phyloP scores from a whole-genome alignment of 495 filamentous ascomycete species.

The Penicillium herquei region DNA sequence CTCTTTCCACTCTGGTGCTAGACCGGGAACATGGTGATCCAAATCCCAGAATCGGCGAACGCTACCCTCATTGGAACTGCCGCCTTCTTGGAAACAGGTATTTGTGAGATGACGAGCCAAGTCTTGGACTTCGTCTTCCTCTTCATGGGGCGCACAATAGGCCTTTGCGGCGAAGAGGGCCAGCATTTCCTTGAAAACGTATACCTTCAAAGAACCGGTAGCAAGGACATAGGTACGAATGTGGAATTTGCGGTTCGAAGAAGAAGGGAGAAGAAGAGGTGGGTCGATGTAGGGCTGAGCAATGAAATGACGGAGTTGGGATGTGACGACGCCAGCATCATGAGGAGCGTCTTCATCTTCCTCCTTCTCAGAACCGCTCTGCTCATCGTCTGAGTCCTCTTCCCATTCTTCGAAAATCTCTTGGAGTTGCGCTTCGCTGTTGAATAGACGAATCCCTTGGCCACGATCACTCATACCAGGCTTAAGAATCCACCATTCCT shows the following conservation, averaged over 20 bases:
- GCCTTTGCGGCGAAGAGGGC: conserved; percentile 78
- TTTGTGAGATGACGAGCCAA: conserved; percentile 84
- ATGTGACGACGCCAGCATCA: conserved; percentile 67
- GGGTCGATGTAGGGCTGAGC: conserved; percentile 94
- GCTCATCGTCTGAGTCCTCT: conserved; percentile 52
- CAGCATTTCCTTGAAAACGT: conserved; percentile 87
- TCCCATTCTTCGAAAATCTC: conserved; percentile 88
- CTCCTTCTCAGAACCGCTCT: conserved; percentile 35
- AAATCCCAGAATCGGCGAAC: conserved; percentile 74
- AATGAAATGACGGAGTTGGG: conserved; percentile 92
- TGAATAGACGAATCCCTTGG: conserved; percentile 88
- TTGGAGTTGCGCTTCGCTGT: conserved; percentile 72
- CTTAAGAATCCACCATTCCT: conserved; percentile 97
- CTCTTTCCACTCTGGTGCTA: conserved; percentile 52
- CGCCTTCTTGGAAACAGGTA: conserved; percentile 79
- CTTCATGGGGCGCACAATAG: conserved; percentile 53
- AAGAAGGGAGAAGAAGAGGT: conserved; percentile 70
- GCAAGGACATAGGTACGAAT: conserved; percentile 87
- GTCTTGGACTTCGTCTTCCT: conserved; percentile 47
- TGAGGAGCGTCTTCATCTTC: conserved; percentile 32
- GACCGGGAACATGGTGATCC: conserved; percentile 37
- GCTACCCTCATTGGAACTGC: conserved; percentile 51
- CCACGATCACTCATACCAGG: conserved; percentile 96
- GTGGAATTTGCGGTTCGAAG: conserved; percentile 82
- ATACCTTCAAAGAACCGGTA: conserved; percentile 72